Base-by-base conservation (phyloP, 2,329 filamentous ascomycete genomes). In the Niveomyces coronatus region DNA sequence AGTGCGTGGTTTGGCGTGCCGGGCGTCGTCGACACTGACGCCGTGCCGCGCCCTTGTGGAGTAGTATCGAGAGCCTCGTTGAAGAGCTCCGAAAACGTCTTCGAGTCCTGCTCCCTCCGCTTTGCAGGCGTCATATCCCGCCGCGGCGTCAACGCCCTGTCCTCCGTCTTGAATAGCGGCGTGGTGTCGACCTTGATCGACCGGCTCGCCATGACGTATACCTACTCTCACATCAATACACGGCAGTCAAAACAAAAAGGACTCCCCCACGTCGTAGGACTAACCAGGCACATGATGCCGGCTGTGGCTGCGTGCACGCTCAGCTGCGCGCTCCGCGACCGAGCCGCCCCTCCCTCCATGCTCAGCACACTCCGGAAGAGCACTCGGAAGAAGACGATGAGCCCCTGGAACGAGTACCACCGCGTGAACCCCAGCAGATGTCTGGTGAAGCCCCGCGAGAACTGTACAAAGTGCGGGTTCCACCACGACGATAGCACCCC, bases 401-500 rank as follows among this genome's bases (percentile, higher is more conserved):
- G 53, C 2, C 68, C 52, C 50, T 87, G 82, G 44, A 80, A 71
- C 1, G 65, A 67, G 51, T 85, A 84, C 68, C 82, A 82, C 36
- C 74, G 68, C 4, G 65, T 62, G 10, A 84, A 68, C 0, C 79
- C 79, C 3, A 68, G 53, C 22, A 84, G 64, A 40, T 73, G 76
- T 44, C 62, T 68, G 19, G 66, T 72, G 52, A 71, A 81, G 39
- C 74, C 78, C n/a, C 71, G 65, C 23, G 67, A 63, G 4, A 70
- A 71, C 48, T 79, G 67, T 23, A 73, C 67, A 46, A 83, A 73
- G 42, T 70, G 71, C 0, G 79, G 78, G 44, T 84, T 85, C 81
- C 81, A 85, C 70, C 76, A 81, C 10, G 70, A 57, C 3, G 76
- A 70, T 14, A 69, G 48, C 3, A 75, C 46, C 24, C 69, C 70